phyloP scores from a whole-genome alignment of 768 basidiomycete species.

The Phlebiopsis gigantea region DNA sequence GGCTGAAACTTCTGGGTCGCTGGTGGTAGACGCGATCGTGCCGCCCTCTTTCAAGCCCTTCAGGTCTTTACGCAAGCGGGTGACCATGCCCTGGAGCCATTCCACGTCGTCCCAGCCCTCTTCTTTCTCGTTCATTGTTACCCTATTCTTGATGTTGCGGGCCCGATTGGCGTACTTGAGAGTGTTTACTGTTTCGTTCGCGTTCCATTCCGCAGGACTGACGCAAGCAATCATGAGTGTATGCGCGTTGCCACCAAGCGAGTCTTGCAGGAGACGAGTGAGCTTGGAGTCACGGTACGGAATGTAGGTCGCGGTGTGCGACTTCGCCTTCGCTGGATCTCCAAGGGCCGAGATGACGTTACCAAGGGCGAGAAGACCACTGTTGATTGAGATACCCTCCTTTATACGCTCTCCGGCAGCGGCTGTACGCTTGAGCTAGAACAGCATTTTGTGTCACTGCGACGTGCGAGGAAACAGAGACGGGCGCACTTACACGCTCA shows the following conservation, averaged over 20 bases:
- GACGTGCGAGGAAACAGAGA: background rate
- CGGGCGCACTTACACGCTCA: constrained; percentile 63
- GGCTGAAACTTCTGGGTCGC: constrained; percentile 26
- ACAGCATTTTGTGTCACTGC: constrained; percentile 7
- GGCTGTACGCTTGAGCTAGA: constrained; percentile 89
- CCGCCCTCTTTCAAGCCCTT: constrained; percentile 74
- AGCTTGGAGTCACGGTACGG: constrained; percentile 99
- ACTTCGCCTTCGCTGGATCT: constrained; percentile 84
- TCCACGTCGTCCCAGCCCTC: constrained; percentile 99
- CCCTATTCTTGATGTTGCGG: constrained; percentile 94
- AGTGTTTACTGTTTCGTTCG: constrained; percentile 89
- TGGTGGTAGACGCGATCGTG: constrained; percentile 13
- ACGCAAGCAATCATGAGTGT: constrained; percentile 99
- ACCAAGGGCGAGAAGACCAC: constrained; percentile 90
- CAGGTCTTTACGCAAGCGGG: constrained; percentile 82
- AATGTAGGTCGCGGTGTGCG: constrained; percentile 80
- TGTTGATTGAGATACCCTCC: constrained; percentile 99
- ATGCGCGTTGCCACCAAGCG: constrained; percentile 94
- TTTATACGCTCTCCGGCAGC: constrained; percentile 95
- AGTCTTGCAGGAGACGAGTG: constrained; percentile 93
- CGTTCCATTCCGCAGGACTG: constrained; percentile 93
- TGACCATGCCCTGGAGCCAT: constrained; percentile 86
- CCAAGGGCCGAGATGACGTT: constrained; percentile 98
- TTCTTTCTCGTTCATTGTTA: constrained; percentile 88
- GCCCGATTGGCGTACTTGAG: constrained; percentile 98